Conservation (phyloP, 768 basidiomycete genomes). For the Hericium alpestre region DNA sequence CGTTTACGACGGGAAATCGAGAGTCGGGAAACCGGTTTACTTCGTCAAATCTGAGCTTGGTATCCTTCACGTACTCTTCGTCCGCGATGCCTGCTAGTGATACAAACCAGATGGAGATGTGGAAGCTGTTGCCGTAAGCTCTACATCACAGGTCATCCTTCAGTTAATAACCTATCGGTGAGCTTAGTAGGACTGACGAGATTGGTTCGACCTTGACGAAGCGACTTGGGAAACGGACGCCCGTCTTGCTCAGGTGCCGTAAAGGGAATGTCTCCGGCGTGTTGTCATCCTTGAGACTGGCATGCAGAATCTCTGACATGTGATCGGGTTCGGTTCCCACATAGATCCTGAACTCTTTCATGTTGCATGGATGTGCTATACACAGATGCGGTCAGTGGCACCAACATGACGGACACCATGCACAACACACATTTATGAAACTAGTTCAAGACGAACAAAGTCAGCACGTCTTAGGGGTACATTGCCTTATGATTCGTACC, state of each 20-base stretch:
- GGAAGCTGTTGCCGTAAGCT: slow-evolving; percentile 62
- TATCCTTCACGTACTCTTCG: slow-evolving; percentile 42
- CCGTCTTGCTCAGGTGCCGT: slow-evolving; percentile 42
- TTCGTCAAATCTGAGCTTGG: slow-evolving; percentile 47
- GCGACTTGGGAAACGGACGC: slow-evolving; percentile 50
- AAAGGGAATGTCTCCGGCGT: slow-evolving; percentile 55
- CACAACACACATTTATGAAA: slow-evolving; percentile 23
- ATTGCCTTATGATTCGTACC: slow-evolving; percentile 22
- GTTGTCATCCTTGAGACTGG: slow-evolving; percentile 55
- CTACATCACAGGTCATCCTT: slow-evolving; percentile 23
- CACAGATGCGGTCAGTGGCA: slow-evolving; percentile 4
- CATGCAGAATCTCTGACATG: slow-evolving; percentile 57
- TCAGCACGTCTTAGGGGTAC: background rate
- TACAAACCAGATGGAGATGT: slow-evolving; percentile 73
- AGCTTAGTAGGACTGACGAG: slow-evolving; percentile 36
- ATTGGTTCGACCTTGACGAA: slow-evolving; percentile 70
- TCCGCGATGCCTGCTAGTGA: slow-evolving; percentile 51
- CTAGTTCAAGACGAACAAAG: slow-evolving; percentile 12
- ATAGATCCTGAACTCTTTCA: slow-evolving; percentile 72
- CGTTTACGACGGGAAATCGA: background rate
- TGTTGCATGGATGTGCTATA: slow-evolving; percentile 75
- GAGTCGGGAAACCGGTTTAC: slow-evolving; percentile 27
- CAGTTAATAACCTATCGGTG: too few species aligned
- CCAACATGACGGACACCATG: background rate
- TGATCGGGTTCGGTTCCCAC: slow-evolving; percentile 54